Evolutionary conservation across 805 yeast genomes (phyloP), one percentile per base, ranked within the genome.

Genomic region (Candida boleticola): DNA sequence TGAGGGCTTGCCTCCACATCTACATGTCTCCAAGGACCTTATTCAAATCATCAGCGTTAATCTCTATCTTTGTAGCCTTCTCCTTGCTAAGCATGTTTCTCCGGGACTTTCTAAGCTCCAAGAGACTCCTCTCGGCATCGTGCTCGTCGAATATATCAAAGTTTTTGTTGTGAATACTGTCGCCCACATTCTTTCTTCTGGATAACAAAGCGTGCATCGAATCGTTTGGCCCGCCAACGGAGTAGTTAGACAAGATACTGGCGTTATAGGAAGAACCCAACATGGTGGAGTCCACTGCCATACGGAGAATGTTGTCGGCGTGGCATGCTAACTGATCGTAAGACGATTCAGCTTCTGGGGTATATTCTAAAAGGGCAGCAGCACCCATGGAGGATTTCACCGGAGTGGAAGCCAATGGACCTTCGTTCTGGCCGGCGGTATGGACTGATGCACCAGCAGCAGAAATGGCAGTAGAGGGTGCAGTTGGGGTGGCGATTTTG

Each of bases 231-330:
- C 58, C 52, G 1, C 56, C 51, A 37, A 55, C 54, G 17, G 61
- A 58, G 47, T 64, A 65, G 16, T 63, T 63, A 7, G 64, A 60
- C 22, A 71, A 64, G 36, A 66, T 62, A 11, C 70, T 61, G 20
- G 61, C 58, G 42, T 64, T 63, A 37, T 61, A 66, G 5, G 70
- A 63, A 1, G 74, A 67, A 1, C 73, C 72, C 39, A 69, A 55
- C 71, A 70, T 64, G 2, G 76, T 71, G 21, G 76, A 64, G 45
- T 71, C 76, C 37, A 71, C 69, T 4, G 76, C 76, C 75, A 71
- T 70, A 18, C 71, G 55, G 62, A 71, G 57, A 42, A 71, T 71
- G 41, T 66, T 68, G 38, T 69, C 70, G 1, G 76, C 76, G 46
- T 71, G 76, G 40, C 74, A 71, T 4, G 76, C 76, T 44, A 71